Evolutionary conservation across 208 protist species (phyloP), one percentile per base, ranked within the genome.

Genomic region (Leishmania braziliensis): DNA sequence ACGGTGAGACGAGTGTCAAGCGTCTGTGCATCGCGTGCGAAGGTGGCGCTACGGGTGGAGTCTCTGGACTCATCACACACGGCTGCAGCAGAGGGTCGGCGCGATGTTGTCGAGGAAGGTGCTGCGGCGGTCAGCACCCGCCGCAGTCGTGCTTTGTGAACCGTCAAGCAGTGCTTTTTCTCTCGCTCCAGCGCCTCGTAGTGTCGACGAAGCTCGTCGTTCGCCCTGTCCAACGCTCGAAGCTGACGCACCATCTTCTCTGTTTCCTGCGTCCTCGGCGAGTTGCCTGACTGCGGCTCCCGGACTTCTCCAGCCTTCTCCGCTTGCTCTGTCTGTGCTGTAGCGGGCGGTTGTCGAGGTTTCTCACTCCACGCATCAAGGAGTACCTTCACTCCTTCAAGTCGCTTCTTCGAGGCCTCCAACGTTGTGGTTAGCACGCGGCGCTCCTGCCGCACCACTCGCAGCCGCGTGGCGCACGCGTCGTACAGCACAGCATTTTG

Each of bases 191-290:
- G 77, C 20, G 43, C 70, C 43, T 69, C 33, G 53, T 74, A 69
- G 50, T 77, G 75, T 6, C 46, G 39, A 36, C 76, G 77, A 72
- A 81, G 77, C 60, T 71, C 77, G 48, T 85, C 81, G 53, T 77
- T 85, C 3, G 12, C 70, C 3, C 46, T 26, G 72, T 85, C 77
- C n/a, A 81, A 29, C 72, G 71, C 70, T 23, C 71, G 74, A 20
- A 84, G 80, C 63, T 79, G 72, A 10, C 69, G 66, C 68, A 77
- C 69, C 54, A 74, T 54, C 43, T 46, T 43, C 14, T 66, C 75
- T 43, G 43, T n/a, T 33, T 72, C 65, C 54, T 29, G 18, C 68
- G 16, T 9, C 77, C 48, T 10, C 56, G 56, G 12, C 18, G 51
- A 46, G 53, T 9, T 63, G 74, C 53, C 6, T 39, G 54, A 5